Evolutionary conservation across 1,284 basidiomycete species (phyloP), one percentile per base, ranked within the genome.

Genomic region (Ceratorhiza oryzae-sativae): DNA sequence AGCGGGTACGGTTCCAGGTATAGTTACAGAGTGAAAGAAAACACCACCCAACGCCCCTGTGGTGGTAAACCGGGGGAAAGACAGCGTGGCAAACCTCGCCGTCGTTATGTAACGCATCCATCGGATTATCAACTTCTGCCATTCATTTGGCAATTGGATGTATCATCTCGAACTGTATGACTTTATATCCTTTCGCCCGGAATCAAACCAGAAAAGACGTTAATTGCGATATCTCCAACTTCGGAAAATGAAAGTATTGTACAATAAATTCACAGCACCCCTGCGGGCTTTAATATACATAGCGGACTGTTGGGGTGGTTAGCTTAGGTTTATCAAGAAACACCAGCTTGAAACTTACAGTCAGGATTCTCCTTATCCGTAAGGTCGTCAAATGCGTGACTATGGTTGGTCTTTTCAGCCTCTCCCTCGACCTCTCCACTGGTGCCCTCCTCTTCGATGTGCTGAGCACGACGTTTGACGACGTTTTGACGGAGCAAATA

Each of bases 311-410:
- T 25, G 49, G 18, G 70, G 25, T 56, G 36, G 67, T 55, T 71
- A 46, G 71, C 23, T 39, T 4, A 27, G 18, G 2, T 20, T 23
- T 41, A 5, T 9, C n/a, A 13, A 23, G 49, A 13, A 42, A 25
- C 34, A n/a, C 23, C 23, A 20, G n/a, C 30, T 20, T 20, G 51
- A 18, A 32, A 79, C 80, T 76, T 77, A 84, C 83, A 86, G 73
- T 85, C 84, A 63, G 83, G 81, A 75, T 85, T 85, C 75, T 86
- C 82, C 67, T 76, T 76, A 73, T 85, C 84, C 15, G 84, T 86
- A 13, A 85, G 77, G 74, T 85, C 84, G 71, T 83, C 82, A 72
- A 85, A 85, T 1, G 84, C 84, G 71, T 82, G 82, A 58, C 77
- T 80, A 76, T 84, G 83, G 5, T 76, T 76, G 58, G 84, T 78